Base-by-base conservation (phyloP, 1,139 yeast genomes). In the Geotrichum cucujoidarum region DNA sequence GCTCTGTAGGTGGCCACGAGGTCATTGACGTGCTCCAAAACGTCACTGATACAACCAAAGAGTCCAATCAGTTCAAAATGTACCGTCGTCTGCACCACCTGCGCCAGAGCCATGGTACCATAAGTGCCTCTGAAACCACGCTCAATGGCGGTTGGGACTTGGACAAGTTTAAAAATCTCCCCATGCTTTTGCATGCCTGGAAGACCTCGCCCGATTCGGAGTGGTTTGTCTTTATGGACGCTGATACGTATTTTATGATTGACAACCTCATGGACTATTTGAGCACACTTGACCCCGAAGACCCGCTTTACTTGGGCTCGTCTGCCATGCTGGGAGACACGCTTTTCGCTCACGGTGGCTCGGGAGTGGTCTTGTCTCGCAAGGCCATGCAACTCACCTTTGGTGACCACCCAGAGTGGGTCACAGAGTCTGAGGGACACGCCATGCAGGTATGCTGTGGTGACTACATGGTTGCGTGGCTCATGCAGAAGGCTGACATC, bases 181-280 rank as follows among this genome's bases (percentile, higher is more conserved):
- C 72, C 16, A 68, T 69, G 65, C 57, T 65, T 32, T 55, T 55
- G 4, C 67, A 67, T 41, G 72, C 70, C 4, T 68, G 59, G 53
- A 38, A 47, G 6, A 47, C 46, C 6, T 54, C 63, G n/a, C 69
- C 69, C 10, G 43, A 56, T 1, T 35, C 44, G 2, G 65, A 67
- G 27, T 68, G 72, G 72, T 68, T 60, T 52, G 52, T 67, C 31
- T 64, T 68, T 55, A 63, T 66, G 56, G 72, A 68, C 45, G 71
- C 62, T 21, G 72, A 67, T 48, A 57, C 68, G 10, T 68, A 60
- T 49, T 48, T 67, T 32, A 47, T 64, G 50, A 56, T 60, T 56
- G 65, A 61, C 48, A 61, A 58, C 36, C 48, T 67, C 40, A 50
- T 62, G 46, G 52, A 43, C 13, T 60, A 59, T 54, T 58, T 67